Conservation (phyloP, 2,329 filamentous ascomycete genomes). For the Clonostachys sp. region DNA sequence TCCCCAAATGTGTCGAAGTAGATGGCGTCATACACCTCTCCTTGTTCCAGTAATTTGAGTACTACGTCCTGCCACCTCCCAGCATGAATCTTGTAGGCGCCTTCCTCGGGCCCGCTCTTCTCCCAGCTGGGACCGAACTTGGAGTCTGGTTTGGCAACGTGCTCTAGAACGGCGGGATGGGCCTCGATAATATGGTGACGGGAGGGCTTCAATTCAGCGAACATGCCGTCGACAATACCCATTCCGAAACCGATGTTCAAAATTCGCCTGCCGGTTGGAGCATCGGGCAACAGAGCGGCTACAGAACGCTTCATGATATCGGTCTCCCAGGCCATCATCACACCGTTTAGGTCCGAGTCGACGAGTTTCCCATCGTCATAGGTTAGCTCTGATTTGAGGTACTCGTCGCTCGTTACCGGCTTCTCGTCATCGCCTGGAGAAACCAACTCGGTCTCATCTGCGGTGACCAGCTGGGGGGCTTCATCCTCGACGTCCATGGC, state of each 20-base stretch:
- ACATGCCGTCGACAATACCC: conserved; percentile 80
- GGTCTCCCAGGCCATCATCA: conserved; percentile 94
- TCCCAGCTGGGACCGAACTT: conserved; percentile 55
- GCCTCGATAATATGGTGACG: conserved; percentile 84
- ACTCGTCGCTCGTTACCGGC: conserved; percentile 59
- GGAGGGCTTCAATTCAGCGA: conserved; percentile 62
- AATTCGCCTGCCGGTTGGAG: conserved; percentile 54
- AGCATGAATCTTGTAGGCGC: conserved; percentile 65
- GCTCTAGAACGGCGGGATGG: conserved; percentile 69
- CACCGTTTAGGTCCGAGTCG: conserved; percentile 72
- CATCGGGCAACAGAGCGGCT: conserved; percentile 52
- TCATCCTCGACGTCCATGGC: conserved; percentile 26
- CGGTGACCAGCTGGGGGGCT: conserved; percentile 7
- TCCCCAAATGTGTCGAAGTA: conserved; percentile 99
- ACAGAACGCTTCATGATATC: conserved; percentile 80
- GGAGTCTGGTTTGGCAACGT: conserved; percentile 45
- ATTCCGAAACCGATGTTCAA: conserved; percentile 89
- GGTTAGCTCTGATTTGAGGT: conserved; percentile 62
- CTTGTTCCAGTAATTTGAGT: conserved; percentile 61
- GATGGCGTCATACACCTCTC: conserved; percentile 76
- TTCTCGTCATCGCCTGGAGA: conserved; percentile 30
- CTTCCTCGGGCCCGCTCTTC: conserved; percentile 48
- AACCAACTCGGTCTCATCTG: conserved; percentile 20
- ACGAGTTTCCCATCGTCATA: conserved; percentile 65
- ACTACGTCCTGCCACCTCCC: conserved; percentile 79